These are phyloP conservation scores for Tuber melanosporum DNA, from an alignment of 495 filamentous ascomycete genomes.

Conservation along the genomic window DNA sequence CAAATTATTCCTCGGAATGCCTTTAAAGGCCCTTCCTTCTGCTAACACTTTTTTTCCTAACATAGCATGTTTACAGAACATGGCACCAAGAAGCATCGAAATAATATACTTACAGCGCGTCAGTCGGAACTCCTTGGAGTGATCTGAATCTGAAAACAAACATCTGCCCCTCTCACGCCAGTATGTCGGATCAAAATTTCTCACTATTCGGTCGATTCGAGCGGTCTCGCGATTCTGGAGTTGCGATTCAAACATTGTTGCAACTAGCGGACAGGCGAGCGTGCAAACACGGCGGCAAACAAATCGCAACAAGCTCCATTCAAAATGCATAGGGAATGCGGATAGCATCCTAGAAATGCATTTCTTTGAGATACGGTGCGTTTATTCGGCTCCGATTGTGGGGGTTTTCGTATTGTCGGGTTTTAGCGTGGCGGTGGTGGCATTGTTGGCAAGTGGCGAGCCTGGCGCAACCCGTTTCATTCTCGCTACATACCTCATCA, in stretches of 20 bases:
- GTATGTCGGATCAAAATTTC: constrained; percentile 4
- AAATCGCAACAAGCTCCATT: constrained; percentile 10
- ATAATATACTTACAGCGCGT: neutral
- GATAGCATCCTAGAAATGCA: neutral
- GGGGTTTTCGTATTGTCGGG: neutral
- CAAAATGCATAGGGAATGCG: neutral
- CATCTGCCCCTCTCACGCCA: neutral
- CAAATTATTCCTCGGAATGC: constrained; percentile 1
- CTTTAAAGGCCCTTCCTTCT: constrained; percentile 15
- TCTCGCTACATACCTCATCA: constrained; percentile 2
- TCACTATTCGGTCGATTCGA: constrained; percentile 14
- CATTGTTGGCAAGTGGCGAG: neutral
- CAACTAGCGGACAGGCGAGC: constrained; percentile 12
- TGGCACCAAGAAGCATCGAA: neutral
- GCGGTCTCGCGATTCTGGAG: constrained; percentile 7
- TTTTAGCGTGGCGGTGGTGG: neutral
- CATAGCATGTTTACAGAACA: neutral
- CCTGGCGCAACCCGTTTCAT: neutral
- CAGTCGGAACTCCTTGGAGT: constrained; percentile 19
- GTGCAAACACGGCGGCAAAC: constrained; percentile 17
- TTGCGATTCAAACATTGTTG: constrained; percentile 25
- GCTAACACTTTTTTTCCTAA: constrained; percentile 4
- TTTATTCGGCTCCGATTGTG: neutral
- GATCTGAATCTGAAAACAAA: constrained; percentile 10
- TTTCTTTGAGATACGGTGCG: neutral